Conservation (phyloP, 108 stramenopile species). For the Schizochytrium sp. region DNA sequence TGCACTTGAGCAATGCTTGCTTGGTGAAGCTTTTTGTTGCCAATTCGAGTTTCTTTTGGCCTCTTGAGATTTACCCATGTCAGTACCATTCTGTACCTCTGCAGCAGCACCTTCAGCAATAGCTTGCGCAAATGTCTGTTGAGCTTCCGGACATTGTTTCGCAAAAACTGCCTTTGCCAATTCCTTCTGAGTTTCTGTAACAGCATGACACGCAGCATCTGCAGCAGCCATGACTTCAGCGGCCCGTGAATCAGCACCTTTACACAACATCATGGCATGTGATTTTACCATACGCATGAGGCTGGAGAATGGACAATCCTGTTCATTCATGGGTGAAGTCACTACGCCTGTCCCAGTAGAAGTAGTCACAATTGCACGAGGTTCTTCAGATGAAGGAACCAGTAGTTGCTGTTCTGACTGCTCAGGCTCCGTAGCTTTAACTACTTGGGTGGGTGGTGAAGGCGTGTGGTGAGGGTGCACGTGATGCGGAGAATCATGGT, state of each 20-base stretch:
- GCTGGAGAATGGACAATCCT: slow-evolving; percentile 32
- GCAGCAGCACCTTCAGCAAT: not conserved
- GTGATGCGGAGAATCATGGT: not conserved
- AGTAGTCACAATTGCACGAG: too few species aligned
- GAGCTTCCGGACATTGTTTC: not conserved
- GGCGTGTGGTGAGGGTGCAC: not conserved
- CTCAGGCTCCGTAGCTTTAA: not conserved
- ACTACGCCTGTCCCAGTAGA: too few species aligned
- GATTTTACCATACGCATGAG: slow-evolving; percentile 31
- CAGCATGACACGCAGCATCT: slow-evolving; percentile 38
- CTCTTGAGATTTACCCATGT: not conserved
- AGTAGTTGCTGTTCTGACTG: too few species aligned
- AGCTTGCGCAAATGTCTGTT: not conserved
- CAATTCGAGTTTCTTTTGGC: not conserved
- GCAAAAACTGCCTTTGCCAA: not conserved
- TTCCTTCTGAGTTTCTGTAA: slow-evolving; percentile 42
- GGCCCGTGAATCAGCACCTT: not conserved
- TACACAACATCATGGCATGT: not conserved
- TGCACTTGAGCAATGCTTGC: not conserved
- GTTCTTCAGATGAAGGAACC: too few species aligned
- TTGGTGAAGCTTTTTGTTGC: not conserved
- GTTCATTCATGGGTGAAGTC: not conserved
- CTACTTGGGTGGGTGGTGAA: not conserved
- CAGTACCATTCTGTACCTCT: not conserved
- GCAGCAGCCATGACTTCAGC: slow-evolving; percentile 58